Evolutionary conservation across 345 rosid genomes (phyloP).

Genomic region (Corchorus capsularis): DNA sequence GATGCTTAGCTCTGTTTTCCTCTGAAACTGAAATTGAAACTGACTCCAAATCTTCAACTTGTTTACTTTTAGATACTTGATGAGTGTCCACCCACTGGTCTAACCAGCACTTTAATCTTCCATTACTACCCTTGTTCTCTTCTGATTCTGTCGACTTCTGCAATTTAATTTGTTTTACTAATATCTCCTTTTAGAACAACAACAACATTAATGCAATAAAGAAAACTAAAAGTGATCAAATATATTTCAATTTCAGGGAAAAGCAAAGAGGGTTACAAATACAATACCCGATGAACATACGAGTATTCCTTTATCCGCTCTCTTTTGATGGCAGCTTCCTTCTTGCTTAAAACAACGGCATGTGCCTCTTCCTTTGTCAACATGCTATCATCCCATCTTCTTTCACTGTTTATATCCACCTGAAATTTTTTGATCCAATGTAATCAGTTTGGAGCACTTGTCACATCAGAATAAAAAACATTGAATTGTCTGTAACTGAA

Average conservation of each 20-base stretch:
- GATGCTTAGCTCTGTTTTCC: conserved; percentile 43
- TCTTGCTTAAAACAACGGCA: conserved; percentile 62
- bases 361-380: conserved; percentile 79
- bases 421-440: conserved; percentile 26
- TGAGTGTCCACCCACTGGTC: conserved; percentile 90
- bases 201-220: conserved; percentile 10
- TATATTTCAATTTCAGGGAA: too few species aligned
- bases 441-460: background rate
- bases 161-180: background rate
- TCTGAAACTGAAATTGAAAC: conserved; percentile 39
- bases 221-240: background rate
- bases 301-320: conserved; percentile 69
- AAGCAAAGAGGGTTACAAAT: conserved; percentile 1
- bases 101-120: conserved; percentile 85
- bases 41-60: conserved; percentile 77
- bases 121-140: conserved; percentile 49
- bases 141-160: conserved; percentile 88
- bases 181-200: background rate
- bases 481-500: background rate
- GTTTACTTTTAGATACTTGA: conserved; percentile 57
- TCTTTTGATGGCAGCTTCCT: conserved; percentile 66
- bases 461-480: background rate
- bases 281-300: conserved; percentile 63
- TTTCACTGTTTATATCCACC: conserved; percentile 65
- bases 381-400: conserved; percentile 84